phyloP scores from a whole-genome alignment of 2,329 filamentous ascomycete species.

The Xylaria sp. region DNA sequence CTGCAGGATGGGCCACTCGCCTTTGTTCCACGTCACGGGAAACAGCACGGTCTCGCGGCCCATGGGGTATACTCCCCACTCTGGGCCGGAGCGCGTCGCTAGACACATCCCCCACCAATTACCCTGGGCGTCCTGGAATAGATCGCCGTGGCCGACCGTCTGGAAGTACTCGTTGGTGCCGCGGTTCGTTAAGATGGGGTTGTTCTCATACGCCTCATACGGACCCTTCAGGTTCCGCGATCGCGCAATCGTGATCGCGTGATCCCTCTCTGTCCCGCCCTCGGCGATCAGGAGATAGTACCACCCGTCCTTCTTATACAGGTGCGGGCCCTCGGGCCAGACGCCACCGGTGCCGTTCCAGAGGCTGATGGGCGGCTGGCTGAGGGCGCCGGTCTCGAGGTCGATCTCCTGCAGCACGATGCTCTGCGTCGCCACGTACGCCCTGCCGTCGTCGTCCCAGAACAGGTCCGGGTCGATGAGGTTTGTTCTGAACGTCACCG shows the following conservation, averaged over 20 bases:
- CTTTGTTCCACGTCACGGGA: slow-evolving; percentile 52
- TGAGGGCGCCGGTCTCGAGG: slow-evolving; percentile 43
- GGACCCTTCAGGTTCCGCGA: slow-evolving; percentile 48
- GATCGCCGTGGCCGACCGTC: slow-evolving; percentile 51
- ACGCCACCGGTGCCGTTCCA: slow-evolving; percentile 53
- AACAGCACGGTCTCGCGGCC: slow-evolving; percentile 56
- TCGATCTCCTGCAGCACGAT: slow-evolving; percentile 43
- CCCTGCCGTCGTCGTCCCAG: slow-evolving; percentile 46
- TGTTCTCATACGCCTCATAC: slow-evolving; percentile 48
- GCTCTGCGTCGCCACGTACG: slow-evolving; percentile 45
- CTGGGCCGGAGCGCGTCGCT: slow-evolving; percentile 50
- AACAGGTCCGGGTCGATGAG: slow-evolving; percentile 51
- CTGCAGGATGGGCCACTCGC: slow-evolving; percentile 53
- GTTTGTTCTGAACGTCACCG: slow-evolving; percentile 39
- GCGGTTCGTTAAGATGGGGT: slow-evolving; percentile 53
- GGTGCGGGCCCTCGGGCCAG: slow-evolving; percentile 53
- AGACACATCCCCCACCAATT: slow-evolving; percentile 61
- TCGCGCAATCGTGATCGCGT: slow-evolving; percentile 52
- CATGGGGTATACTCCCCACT: slow-evolving; percentile 55
- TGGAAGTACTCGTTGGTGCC: slow-evolving; percentile 49
- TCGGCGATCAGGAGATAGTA: slow-evolving; percentile 58
- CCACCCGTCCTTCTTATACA: slow-evolving; percentile 50
- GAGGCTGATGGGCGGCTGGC: slow-evolving; percentile 40
- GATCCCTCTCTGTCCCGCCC: slow-evolving; percentile 51
- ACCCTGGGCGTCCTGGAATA: slow-evolving; percentile 50